phyloP scores from a whole-genome alignment of 805 yeast genomes.

The Diddensiella santjacobensis region DNA sequence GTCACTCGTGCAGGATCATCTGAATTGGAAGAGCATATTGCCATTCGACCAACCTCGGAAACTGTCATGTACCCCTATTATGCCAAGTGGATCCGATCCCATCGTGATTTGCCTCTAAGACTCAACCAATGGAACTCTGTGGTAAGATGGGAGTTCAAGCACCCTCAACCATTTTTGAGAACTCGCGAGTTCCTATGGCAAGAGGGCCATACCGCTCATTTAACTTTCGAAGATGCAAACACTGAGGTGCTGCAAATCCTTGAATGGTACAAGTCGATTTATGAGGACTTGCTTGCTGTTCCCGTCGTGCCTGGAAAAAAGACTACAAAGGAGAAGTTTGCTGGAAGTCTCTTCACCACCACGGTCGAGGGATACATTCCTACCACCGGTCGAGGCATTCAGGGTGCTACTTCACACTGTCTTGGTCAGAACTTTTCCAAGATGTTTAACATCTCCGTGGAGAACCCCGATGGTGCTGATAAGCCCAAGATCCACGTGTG shows the following conservation, averaged over 20 bases:
- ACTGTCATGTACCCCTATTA: conserved; percentile 99
- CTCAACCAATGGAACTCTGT: conserved; percentile 99
- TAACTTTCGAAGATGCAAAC: conserved; percentile 75
- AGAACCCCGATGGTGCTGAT: conserved; percentile 86
- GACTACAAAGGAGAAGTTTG: conserved; percentile 97
- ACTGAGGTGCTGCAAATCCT: conserved; percentile 82
- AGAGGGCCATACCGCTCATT: conserved; percentile 98
- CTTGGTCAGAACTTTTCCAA: conserved; percentile 97
- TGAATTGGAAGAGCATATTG: conserved; percentile 96
- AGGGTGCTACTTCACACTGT: conserved; percentile 98
- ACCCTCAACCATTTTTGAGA: conserved; percentile 98
- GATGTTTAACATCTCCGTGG: conserved; percentile 95
- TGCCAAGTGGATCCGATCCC: conserved; percentile 97
- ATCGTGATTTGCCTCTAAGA: conserved; percentile 94
- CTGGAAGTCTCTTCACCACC: conserved; percentile 95
- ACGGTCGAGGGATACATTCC: conserved; percentile 96
- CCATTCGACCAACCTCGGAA: conserved; percentile 98
- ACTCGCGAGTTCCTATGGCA: conserved; percentile 99
- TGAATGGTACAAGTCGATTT: conserved; percentile 78
- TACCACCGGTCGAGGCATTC: conserved; percentile 99
- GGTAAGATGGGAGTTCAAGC: conserved; percentile 99
- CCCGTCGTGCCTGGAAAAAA: conserved; percentile 94
- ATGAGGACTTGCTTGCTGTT: conserved; percentile 91
- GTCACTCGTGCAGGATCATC: conserved; percentile 94
- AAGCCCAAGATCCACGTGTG: conserved; percentile 82